Evolutionary conservation across 1,284 basidiomycete genomes (phyloP), one percentile per base, ranked within the genome.

Genomic region (Leccinum griseonigrum): DNA sequence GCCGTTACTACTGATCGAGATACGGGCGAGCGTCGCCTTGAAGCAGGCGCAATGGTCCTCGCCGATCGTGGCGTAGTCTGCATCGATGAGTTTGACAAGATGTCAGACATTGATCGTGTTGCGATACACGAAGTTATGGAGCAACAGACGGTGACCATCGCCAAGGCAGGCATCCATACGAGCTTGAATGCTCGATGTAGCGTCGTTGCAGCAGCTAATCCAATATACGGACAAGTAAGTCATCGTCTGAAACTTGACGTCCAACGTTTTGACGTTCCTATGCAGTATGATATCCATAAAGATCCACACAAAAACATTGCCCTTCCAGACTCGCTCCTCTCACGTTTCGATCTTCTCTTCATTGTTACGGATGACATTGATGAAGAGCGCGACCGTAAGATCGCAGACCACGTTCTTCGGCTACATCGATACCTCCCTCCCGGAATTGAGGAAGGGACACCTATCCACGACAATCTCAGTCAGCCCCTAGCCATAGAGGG

Each of bases 51-150:
- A 13, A 99, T 99, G 97, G 97, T 99, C 36, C 87, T 99, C 54
- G 97, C 97, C n/a, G 97, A 99, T 76, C 89, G 96, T 64, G 97
- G 97, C 22, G 95, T 99, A 13, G 97, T 99, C 54, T 99, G 97
- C 78, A 99, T 99, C 70, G 97, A 99, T 77, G 97, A 99, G 78
- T 99, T 99, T 72, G 97, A 99, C 84, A 99, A 99, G 77, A 99
- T 99, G 97, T 95, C 93, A 34, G 97, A 99, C 70, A 85, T 98
- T 66, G 97, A 99, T 79, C 88, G 97, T 68, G 97, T 98, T n/a
- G 97, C 97, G 32, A 99, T 99, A 69, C 97, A 99, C 79, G 97
- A 99, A 87, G 97, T 98, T 71, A 99, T 99, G 97, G 97, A 99
- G 76, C 95, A 97, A 76, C 97, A 98, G 76, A 99, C 97, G 0